A percentile compares a stretch with the other conserved stretches of the same genome.
Evolutionary conservation across 768 basidiomycete genomes (phyloP).

Genomic region (Dictyophora rubrovolvata): DNA sequence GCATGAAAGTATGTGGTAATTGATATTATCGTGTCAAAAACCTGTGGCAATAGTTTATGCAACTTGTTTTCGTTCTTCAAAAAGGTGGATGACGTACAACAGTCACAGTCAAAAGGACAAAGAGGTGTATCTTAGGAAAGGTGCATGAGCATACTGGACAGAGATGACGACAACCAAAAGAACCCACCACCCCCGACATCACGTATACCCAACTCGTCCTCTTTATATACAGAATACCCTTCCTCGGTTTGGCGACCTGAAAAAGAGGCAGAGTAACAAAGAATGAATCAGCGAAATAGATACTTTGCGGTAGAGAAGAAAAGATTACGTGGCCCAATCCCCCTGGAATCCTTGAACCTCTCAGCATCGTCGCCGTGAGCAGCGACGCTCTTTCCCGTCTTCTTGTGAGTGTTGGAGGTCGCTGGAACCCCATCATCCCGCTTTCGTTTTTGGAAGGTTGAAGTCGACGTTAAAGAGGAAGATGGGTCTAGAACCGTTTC

Average conservation of each 20-base stretch:
- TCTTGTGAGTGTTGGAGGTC: not conserved
- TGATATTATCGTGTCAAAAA: not conserved
- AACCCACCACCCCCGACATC: slow-evolving; percentile 61
- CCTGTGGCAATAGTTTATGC: not conserved
- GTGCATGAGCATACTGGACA: slow-evolving; percentile 14
- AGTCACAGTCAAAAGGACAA: slow-evolving; percentile 85
- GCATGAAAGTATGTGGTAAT: not conserved
- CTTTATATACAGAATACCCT: slow-evolving; percentile 71
- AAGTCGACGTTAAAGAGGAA: slow-evolving; percentile 22
- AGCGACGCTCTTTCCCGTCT: not conserved
- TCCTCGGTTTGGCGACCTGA: slow-evolving; percentile 71
- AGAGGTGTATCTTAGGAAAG: slow-evolving; percentile 53
- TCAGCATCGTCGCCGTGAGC: slow-evolving; percentile 25
- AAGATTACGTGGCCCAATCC: slow-evolving; percentile 55
- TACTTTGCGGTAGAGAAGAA: not conserved
- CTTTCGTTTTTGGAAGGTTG: slow-evolving; percentile 27
- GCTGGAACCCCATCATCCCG: not conserved
- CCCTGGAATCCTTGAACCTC: slow-evolving; percentile 67
- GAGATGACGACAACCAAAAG: slow-evolving; percentile 8
- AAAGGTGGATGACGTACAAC: slow-evolving; percentile 45
- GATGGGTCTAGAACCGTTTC: slow-evolving; percentile 64
- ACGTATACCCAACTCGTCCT: slow-evolving; percentile 67
- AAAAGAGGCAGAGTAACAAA: too few species aligned
- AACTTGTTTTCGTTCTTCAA: not conserved
- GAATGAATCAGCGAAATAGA: slow-evolving; percentile 11